phyloP scores from a whole-genome alignment of 2,329 filamentous ascomycete genomes.

The Claviceps maximensis region DNA sequence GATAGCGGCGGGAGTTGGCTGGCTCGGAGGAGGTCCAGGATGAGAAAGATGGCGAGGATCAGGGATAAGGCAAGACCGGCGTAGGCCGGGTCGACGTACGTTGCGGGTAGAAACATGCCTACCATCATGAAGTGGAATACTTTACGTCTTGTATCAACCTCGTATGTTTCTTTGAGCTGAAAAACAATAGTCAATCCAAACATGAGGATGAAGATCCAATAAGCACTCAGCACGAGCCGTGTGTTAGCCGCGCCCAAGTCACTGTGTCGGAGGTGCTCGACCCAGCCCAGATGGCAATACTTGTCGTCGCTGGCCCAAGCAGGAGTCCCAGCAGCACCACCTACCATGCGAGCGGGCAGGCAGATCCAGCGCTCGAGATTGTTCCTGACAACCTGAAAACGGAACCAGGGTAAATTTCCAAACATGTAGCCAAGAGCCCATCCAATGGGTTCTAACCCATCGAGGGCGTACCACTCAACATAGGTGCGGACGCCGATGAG shows the following conservation, averaged over 20 bases:
- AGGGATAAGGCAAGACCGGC: conserved; percentile 67
- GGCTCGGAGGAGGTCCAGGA: conserved; percentile 80
- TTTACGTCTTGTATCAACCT: conserved; percentile 91
- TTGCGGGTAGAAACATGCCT: conserved; percentile 79
- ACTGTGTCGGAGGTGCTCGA: conserved; percentile 49
- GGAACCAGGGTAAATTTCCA: conserved; percentile 60
- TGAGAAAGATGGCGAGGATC: conserved; percentile 69
- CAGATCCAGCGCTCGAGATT: conserved; percentile 65
- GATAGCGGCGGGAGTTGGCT: conserved; percentile 85
- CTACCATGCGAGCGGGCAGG: conserved; percentile 39
- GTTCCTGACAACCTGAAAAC: conserved; percentile 55
- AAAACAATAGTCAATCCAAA: conserved; percentile 64
- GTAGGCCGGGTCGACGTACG: conserved; percentile 77
- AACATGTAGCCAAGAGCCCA: conserved; percentile 89
- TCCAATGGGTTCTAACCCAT: conserved; percentile 67
- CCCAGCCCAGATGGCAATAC: conserved; percentile 42
- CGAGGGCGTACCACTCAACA: conserved; percentile 53
- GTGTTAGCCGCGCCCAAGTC: conserved; percentile 66
- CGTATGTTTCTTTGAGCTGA: conserved; percentile 59
- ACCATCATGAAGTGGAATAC: conserved; percentile 99
- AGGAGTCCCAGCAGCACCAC: conserved; percentile 7
- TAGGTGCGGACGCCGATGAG: conserved; percentile 59
- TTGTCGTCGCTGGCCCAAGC: conserved; percentile 12
- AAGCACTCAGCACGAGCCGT: conserved; percentile 60
- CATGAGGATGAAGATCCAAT: conserved; percentile 58